Conservation (phyloP, 768 basidiomycete species). For the Tephrocybe sp. region DNA sequence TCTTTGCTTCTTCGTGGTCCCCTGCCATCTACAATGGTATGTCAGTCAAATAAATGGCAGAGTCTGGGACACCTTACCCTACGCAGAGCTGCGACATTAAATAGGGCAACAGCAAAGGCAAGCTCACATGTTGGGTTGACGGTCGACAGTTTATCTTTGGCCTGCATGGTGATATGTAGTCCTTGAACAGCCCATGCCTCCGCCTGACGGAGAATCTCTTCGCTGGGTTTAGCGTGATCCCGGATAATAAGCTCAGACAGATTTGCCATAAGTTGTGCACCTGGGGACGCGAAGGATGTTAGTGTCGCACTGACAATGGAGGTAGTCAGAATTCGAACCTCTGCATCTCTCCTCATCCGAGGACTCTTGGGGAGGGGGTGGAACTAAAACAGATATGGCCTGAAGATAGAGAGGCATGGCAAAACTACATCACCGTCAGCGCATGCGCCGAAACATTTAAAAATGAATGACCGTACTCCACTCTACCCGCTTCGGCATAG, state of each 20-base stretch:
- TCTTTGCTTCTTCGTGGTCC: slow-evolving; percentile 31
- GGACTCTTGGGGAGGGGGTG: slow-evolving; percentile 34
- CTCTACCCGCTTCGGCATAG: slow-evolving; percentile 52
- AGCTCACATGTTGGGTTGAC: slow-evolving; percentile 45
- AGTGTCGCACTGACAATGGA: neutral
- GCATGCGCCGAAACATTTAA: neutral
- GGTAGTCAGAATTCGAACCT: slow-evolving; percentile 34
- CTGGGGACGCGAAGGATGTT: slow-evolving; percentile 19
- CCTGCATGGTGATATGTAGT: slow-evolving; percentile 27
- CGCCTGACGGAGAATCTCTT: slow-evolving; percentile 40
- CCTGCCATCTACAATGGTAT: slow-evolving; percentile 30
- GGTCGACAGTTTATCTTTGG: slow-evolving; percentile 21
- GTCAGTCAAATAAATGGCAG: neutral
- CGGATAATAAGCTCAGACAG: slow-evolving; percentile 43
- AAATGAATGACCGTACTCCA: slow-evolving; percentile 40
- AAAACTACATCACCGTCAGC: slow-evolving; percentile 36
- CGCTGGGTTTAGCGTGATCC: slow-evolving; percentile 18
- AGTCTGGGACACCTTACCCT: slow-evolving; percentile 29
- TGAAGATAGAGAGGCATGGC: slow-evolving; percentile 66
- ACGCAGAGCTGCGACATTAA: slow-evolving; percentile 56
- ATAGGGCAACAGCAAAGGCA: slow-evolving; percentile 55
- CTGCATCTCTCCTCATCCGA: slow-evolving; percentile 54
- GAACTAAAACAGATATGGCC: slow-evolving; percentile 59
- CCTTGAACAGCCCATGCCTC: slow-evolving; percentile 63
- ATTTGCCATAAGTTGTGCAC: slow-evolving; percentile 45